phyloP scores from a whole-genome alignment of 2,329 filamentous ascomycete genomes.

The Grosmannia clavigera region DNA sequence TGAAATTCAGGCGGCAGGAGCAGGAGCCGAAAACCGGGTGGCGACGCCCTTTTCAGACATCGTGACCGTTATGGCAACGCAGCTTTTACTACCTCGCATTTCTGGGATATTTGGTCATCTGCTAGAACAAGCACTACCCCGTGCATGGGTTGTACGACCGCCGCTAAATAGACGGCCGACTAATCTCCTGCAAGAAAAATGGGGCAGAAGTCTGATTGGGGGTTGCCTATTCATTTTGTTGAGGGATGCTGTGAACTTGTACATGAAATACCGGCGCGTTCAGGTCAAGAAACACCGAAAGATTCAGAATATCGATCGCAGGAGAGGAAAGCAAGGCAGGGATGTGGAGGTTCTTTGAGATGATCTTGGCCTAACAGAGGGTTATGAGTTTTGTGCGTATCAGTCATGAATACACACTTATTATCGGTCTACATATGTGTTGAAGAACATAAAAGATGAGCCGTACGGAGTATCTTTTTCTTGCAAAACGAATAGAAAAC shows the following conservation, averaged over 20 bases:
- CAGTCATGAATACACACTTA: not conserved
- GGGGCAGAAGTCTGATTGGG: constrained; percentile 80
- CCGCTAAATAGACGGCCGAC: not conserved
- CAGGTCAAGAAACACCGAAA: constrained; percentile 40
- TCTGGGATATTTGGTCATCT: constrained; percentile 68
- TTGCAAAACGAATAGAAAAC: too few relatives aligned
- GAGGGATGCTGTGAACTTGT: constrained; percentile 53
- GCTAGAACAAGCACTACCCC: constrained; percentile 55
- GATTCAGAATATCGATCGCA: constrained; percentile 36
- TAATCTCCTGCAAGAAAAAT: constrained; percentile 67
- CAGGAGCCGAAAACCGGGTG: constrained; percentile 14
- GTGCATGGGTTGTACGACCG: constrained; percentile 46
- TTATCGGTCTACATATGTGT: not conserved
- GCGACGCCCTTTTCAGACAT: constrained; percentile 25
- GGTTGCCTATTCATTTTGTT: constrained; percentile 81
- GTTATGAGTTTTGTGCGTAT: not conserved
- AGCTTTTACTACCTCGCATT: constrained; percentile 68
- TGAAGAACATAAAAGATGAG: too few relatives aligned
- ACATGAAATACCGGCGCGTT: constrained; percentile 50
- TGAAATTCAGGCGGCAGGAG: constrained; percentile 13
- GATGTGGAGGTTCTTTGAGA: not conserved
- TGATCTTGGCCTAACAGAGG: not conserved
- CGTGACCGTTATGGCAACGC: constrained; percentile 37
- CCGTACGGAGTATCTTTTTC: too few relatives aligned
- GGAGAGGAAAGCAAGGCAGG: not conserved